Percentiles rank a stretch among this genome's conserved stretches.
Evolutionary conservation across 257 asterid genomes (phyloP).

Genomic region (Primulina tabacum): DNA sequence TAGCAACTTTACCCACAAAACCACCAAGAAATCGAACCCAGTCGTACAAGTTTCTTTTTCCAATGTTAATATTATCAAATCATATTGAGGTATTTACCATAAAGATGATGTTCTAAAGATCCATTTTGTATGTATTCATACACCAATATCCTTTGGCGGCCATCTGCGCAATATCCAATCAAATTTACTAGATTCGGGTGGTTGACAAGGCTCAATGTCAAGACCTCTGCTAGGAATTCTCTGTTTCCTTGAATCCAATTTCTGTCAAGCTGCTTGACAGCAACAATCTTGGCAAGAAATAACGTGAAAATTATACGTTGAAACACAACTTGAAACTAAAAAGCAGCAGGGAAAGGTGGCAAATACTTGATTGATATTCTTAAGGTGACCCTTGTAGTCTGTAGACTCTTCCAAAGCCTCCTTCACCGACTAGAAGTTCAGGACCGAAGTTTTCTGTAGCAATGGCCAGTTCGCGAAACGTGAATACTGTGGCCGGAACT

Average conservation of each 20-base stretch:
- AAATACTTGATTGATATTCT: conserved; percentile 59
- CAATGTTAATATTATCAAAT: background rate
- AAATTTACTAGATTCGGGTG: conserved; percentile 76
- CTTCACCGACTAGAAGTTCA: conserved; percentile 68
- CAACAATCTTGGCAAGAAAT: background rate
- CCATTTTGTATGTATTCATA: conserved; percentile 68
- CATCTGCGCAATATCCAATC: conserved; percentile 87
- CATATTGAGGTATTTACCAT: conserved; percentile 35
- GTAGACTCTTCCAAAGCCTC: conserved; percentile 87
- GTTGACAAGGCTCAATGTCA: conserved; percentile 61
- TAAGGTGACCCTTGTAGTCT: conserved; percentile 76
- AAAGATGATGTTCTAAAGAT: conserved; percentile 70
- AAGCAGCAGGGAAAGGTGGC: conserved; percentile 1
- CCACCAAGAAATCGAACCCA: background rate
- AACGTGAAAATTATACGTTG: background rate
- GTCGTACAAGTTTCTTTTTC: background rate
- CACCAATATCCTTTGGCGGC: conserved; percentile 75
- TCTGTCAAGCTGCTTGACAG: background rate
- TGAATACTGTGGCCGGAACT: conserved; percentile 64
- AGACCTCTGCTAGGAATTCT: conserved; percentile 47
- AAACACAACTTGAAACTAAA: background rate
- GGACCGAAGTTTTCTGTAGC: conserved; percentile 82
- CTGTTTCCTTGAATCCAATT: background rate
- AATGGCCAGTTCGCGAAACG: conserved; percentile 70
- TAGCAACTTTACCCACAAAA: background rate